These are phyloP conservation scores for Ambispora gerdemannii DNA, from an alignment of 192 early-diverging fungal species.

Conservation along the genomic window DNA sequence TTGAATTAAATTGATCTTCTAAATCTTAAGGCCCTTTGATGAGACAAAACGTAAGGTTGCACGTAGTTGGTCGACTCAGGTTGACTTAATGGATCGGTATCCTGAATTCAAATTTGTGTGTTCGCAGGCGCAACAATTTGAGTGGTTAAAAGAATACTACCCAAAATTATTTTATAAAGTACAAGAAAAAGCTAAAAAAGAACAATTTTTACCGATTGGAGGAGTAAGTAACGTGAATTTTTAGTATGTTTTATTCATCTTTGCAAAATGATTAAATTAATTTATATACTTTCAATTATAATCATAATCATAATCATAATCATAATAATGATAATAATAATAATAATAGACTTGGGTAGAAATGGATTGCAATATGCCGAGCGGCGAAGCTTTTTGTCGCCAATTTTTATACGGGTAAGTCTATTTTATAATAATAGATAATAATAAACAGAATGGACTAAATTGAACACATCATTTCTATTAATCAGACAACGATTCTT, in stretches of 20 bases:
- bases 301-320: too few species aligned
- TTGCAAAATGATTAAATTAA: background rate
- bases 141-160: conserved; percentile 84
- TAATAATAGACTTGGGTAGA: conserved; percentile 82
- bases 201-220: conserved; percentile 91
- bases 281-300: too few species aligned
- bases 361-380: conserved; percentile 98
- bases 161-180: conserved; percentile 79
- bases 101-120: conserved; percentile 90
- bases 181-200: conserved; percentile 61
- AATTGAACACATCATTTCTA: background rate
- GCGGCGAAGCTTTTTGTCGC: conserved; percentile 89
- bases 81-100: conserved; percentile 79
- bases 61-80: conserved; percentile 78
- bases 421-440: background rate
- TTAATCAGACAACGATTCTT: conserved; percentile 77
- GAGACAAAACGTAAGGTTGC: conserved; percentile 96
- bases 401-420: conserved; percentile 86
- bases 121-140: conserved; percentile 96
- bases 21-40: conserved; percentile 77
- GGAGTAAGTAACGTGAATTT: conserved; percentile 45
- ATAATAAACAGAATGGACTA: background rate
- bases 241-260: conserved; percentile 6
- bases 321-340: too few species aligned
- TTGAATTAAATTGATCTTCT: background rate